Conservation (phyloP, 768 basidiomycete species). For the Termitomyces sp. region DNA sequence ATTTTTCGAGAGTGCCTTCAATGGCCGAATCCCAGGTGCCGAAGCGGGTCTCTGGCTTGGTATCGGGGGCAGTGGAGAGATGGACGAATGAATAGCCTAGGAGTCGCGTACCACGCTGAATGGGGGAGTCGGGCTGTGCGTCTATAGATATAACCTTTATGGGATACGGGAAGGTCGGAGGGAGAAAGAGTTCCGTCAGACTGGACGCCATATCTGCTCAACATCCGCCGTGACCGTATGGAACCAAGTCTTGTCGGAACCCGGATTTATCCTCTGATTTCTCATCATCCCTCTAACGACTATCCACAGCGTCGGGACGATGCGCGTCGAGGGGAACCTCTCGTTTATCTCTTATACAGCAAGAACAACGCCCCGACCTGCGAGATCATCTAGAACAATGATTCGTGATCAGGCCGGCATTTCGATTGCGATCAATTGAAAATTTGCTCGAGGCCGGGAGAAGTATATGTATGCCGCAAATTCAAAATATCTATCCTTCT, state of each 20-base stretch:
- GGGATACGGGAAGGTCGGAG: conserved; percentile 78
- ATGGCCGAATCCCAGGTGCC: conserved; percentile 90
- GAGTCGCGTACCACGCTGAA: conserved; percentile 72
- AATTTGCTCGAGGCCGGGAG: neutral
- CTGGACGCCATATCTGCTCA: conserved; percentile 41
- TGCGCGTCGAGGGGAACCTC: neutral
- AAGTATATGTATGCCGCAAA: neutral
- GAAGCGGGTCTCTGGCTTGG: conserved; percentile 62
- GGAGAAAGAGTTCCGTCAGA: conserved; percentile 73
- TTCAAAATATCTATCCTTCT: neutral
- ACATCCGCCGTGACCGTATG: conserved; percentile 21
- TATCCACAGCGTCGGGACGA: neutral
- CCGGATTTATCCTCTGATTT: conserved; percentile 13
- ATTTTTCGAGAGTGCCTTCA: conserved; percentile 69
- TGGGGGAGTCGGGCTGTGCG: conserved; percentile 31
- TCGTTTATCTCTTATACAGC: neutral
- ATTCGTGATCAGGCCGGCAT: neutral
- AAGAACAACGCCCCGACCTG: neutral
- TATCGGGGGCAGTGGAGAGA: conserved; percentile 36
- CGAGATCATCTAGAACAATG: neutral
- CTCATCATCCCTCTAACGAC: neutral
- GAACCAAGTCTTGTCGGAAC: conserved; percentile 18
- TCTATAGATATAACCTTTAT: conserved; percentile 74
- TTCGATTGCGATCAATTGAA: neutral
- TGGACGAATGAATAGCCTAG: conserved; percentile 81